Evolutionary conservation across 495 filamentous ascomycete genomes (phyloP), one percentile per base, ranked within the genome.

Genomic region (Cercophora newfieldiana): DNA sequence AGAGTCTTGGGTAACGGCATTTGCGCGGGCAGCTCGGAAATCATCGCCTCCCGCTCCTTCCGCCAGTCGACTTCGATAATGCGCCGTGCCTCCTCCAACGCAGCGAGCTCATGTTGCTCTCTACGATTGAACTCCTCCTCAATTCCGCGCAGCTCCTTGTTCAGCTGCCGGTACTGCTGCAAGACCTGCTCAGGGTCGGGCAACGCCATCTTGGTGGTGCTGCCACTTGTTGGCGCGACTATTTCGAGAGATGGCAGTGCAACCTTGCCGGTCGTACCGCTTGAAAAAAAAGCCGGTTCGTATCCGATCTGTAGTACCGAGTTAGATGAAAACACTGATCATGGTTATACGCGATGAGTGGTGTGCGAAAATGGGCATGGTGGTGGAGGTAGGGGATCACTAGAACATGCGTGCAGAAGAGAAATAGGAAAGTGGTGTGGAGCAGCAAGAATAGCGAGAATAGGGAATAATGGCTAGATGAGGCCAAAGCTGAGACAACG

Each of bases 61-160:
- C 58, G 21, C 16, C 29, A 16, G 22, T 25, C 31, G 29, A 16
- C 25, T 14, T 64, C 60, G 24, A 67, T 53, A 21, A 31, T 33
- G 22, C 21, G 8, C 57, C 31, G 37, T 14, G 44, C 53, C 6
- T 19, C 24, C 19, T 64, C 51, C 1, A 68, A 19, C 7, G 55
- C 66, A 7, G 7, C n/a, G 8, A 22, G 54, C 22, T 63, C 66
- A 22, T 59, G 19, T n/a, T 68, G 30, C 33, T 61, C 57, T 4
- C 21, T 8, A 21, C 19, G 30, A 3, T 61, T 22, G 24, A 61
- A 64, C 24, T 61, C 25, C 14, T 56, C 21, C n/a, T 61, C 30
- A 30, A 68, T 26, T 19, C 61, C 48, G 6, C 37, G 44, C 7
- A 56, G 49, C 19, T 68, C 62, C 31, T 25, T 56, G 21, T 16